Conservation (phyloP, 257 asterid genomes). For the Thymus mandschuricus region DNA sequence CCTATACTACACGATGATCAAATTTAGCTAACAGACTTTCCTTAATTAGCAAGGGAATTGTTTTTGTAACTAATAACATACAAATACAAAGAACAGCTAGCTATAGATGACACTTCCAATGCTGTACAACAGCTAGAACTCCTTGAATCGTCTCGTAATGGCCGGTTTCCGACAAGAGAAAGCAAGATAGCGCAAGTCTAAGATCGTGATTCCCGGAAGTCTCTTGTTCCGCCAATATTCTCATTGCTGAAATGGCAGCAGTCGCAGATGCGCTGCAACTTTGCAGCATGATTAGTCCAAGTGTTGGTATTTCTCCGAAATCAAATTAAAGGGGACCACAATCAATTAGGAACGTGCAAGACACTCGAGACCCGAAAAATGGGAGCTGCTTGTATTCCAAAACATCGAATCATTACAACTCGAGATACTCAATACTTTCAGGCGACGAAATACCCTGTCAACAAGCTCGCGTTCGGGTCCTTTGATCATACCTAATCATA, state of each 20-base stretch:
- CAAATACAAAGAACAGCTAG: no score
- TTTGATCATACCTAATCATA: no score
- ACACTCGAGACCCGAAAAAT: neutral
- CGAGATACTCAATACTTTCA: neutral
- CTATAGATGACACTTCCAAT: no score
- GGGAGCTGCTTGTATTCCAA: slow-evolving; percentile 19
- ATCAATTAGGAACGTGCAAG: neutral
- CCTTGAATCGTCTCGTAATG: no score
- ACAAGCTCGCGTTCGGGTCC: neutral
- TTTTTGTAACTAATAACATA: no score
- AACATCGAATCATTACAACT: neutral
- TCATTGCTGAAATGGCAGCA: neutral
- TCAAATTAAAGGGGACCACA: neutral
- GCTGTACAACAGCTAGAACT: no score
- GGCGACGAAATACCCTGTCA: neutral
- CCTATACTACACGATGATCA: no score
- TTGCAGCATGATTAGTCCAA: neutral
- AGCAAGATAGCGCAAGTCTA: neutral
- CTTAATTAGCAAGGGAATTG: no score
- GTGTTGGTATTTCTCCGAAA: neutral
- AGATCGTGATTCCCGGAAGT: neutral
- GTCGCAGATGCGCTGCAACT: neutral
- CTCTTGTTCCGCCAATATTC: neutral
- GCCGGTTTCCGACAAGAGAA: no score
- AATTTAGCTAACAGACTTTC: no score